Evolutionary conservation across 805 yeast species (phyloP).

Genomic region (Saccharomycopsis fodiens): DNA sequence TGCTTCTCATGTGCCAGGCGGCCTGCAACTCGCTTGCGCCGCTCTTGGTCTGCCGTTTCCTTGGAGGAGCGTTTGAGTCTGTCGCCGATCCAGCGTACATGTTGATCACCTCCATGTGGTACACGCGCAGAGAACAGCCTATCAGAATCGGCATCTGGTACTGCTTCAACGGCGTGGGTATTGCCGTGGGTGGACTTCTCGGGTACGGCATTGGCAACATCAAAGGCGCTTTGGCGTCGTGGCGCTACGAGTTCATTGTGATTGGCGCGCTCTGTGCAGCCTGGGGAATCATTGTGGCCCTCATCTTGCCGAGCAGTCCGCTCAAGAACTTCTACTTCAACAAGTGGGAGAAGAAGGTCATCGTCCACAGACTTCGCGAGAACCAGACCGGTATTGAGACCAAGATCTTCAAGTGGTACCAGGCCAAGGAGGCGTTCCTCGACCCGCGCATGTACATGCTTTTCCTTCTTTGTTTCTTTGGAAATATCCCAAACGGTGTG

Average conservation of each 20-base stretch:
- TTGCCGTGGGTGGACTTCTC: constrained; percentile 23
- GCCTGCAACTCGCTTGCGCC: constrained; percentile 32
- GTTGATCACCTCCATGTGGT: constrained; percentile 28
- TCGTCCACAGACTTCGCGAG: constrained; percentile 8
- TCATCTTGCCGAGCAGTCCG: constrained; percentile 3
- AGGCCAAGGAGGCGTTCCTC: constrained; percentile 34
- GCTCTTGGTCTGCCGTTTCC: constrained; percentile 27
- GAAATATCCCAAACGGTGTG: constrained; percentile 30
- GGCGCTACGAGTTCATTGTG: constrained; percentile 20
- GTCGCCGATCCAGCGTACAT: constrained; percentile 26
- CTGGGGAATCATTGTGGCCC: not conserved
- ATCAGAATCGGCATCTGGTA: constrained; percentile 30
- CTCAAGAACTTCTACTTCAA: not conserved
- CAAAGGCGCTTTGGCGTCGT: constrained; percentile 22
- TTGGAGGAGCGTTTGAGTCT: constrained; percentile 24
- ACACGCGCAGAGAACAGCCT: constrained; percentile 26
- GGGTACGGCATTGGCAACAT: constrained; percentile 24
- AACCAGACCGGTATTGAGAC: constrained; percentile 39
- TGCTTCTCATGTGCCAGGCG: constrained; percentile 28
- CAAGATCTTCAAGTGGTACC: constrained; percentile 31
- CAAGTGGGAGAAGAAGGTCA: constrained; percentile 3
- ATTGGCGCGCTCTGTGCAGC: constrained; percentile 5
- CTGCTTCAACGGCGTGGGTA: constrained; percentile 27
- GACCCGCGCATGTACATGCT: constrained; percentile 34
- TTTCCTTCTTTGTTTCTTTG: constrained; percentile 23